Base-by-base conservation (phyloP, 2,329 filamentous ascomycete genomes). In the Nemania abortiva region DNA sequence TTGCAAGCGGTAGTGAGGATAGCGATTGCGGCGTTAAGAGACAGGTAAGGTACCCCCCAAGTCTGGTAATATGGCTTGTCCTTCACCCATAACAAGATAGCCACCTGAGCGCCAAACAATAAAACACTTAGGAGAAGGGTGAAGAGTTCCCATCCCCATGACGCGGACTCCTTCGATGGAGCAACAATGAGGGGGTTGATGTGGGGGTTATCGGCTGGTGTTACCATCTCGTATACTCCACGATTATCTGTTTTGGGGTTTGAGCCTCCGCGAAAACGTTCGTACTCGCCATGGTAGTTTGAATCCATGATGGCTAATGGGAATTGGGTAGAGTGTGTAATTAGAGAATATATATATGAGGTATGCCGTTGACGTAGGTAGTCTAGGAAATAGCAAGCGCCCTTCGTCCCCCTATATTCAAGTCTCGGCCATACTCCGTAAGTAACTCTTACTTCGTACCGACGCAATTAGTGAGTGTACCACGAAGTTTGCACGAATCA, bases 1-100 rank as follows among this genome's bases (percentile, higher is more conserved):
- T 68, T 70, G 18, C 34, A 65, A 15, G 60, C 57, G 6, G 65
- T 66, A 13, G 68, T 70, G 42, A 70, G 61, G 20, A 65, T 63
- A 37, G 68, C 61, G 37, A 70, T 47, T 0, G 59, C 52, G 34
- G 68, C 31, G 47, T 65, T 68, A 11, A 68, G 31, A 47, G 68
- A 70, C n/a, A 68, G 52, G 31, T 34, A 34, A 27, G 39, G 49
- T n/a, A 55, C 34, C 15, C 20, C 42, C 68, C 65, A 68, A 10
- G 42, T 54, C 15, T 55, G 45, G 18, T 70, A 68, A 31, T 70
- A 70, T 47, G 61, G 62, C 29, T 68, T 68, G 18, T 63, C 54
- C 11, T 49, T 58, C 27, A 70, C 52, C 27, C 45, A 70, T 31
- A 68, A 20, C 0, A 70, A 53, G 1, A 65, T 42, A 15, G 22